phyloP scores from a whole-genome alignment of 2,329 filamentous ascomycete species.

The Dactylellina parvicollis region DNA sequence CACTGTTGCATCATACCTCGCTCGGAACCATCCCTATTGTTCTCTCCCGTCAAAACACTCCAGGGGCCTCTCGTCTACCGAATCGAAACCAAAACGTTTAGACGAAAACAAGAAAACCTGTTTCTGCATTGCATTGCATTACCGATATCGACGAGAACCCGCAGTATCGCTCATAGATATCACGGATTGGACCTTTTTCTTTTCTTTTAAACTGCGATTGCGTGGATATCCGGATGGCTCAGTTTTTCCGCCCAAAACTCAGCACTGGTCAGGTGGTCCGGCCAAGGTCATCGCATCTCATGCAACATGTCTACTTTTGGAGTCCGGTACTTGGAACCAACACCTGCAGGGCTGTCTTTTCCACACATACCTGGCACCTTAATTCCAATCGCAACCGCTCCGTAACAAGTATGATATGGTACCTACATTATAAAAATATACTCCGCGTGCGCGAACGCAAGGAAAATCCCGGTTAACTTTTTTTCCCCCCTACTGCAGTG shows the following conservation, averaged over 20 bases:
- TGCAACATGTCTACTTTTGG: not conserved
- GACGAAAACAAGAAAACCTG: slow-evolving; percentile 1
- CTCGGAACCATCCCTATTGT: slow-evolving; percentile 6
- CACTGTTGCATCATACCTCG: slow-evolving; percentile 43
- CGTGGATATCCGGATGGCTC: not conserved
- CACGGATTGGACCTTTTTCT: too few species aligned
- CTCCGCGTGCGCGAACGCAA: not conserved
- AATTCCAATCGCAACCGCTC: slow-evolving; percentile 22
- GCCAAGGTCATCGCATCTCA: not conserved
- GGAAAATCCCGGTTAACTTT: not conserved
- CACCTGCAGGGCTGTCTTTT: not conserved
- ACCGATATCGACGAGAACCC: not conserved
- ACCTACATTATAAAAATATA: slow-evolving; percentile 17
- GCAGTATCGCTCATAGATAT: not conserved
- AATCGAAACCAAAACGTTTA: not conserved
- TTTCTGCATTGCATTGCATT: slow-evolving; percentile 4
- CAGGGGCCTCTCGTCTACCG: not conserved
- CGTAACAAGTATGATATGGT: not conserved
- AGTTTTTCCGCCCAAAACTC: not conserved
- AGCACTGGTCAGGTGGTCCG: not conserved
- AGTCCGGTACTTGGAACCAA: slow-evolving; percentile 12
- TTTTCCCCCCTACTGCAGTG: not conserved
- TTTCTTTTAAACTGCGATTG: too few species aligned
- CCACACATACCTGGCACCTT: slow-evolving; percentile 10
- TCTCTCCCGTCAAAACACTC: not conserved